These are phyloP conservation scores for Myxozyma vanderwaltii DNA, from an alignment of 805 yeast genomes.

Conservation along the genomic window DNA sequence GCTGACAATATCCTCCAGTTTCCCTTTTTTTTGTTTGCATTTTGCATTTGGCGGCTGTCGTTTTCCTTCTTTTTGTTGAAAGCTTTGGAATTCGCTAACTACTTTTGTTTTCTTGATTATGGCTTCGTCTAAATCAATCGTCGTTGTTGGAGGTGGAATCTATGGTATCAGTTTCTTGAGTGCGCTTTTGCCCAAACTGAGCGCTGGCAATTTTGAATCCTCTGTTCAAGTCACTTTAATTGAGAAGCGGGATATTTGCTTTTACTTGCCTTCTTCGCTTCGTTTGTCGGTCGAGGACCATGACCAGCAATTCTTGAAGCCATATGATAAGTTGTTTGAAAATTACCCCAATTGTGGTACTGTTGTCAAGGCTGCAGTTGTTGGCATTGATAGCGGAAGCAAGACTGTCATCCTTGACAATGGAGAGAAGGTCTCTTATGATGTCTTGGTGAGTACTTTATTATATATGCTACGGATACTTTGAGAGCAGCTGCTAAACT, in stretches of 20 bases:
- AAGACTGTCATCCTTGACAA: constrained; percentile 9
- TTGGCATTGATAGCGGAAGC: neutral
- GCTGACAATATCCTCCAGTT: too few relatives aligned
- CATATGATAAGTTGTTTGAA: constrained; percentile 19
- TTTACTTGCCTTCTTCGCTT: constrained; percentile 15
- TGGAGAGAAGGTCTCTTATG: constrained; percentile 13
- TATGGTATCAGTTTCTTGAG: neutral
- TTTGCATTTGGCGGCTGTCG: too few relatives aligned
- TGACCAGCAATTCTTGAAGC: constrained; percentile 7
- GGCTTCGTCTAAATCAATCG: neutral
- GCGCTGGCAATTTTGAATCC: neutral
- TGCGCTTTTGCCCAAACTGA: neutral
- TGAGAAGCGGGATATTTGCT: constrained; percentile 14
- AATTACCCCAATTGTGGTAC: constrained; percentile 2
- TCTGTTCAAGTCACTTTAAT: constrained; percentile 10
- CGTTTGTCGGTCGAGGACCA: constrained; percentile 24
- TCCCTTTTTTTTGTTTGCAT: too few relatives aligned
- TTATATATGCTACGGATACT: neutral
- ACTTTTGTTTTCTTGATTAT: neutral
- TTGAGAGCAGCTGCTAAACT: too few relatives aligned
- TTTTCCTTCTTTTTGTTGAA: too few relatives aligned
- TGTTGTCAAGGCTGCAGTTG: constrained; percentile 5
- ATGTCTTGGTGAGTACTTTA: constrained; percentile 15
- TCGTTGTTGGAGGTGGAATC: constrained; percentile 19
- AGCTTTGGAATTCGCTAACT: too few relatives aligned